Base-by-base conservation (phyloP, 2,329 filamentous ascomycete genomes). In the Pyrenochaeta sp. region DNA sequence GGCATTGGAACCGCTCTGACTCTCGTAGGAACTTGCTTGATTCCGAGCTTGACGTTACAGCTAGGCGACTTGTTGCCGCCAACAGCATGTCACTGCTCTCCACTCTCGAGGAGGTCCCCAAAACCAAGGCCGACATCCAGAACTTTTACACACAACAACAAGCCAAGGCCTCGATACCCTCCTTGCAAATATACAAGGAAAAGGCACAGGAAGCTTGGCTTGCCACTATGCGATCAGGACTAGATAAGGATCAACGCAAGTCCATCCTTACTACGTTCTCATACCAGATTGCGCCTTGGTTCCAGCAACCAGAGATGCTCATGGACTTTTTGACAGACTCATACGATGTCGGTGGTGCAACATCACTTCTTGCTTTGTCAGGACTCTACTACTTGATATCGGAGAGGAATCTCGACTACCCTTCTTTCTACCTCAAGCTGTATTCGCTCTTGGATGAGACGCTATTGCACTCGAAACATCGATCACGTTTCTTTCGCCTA, bases 291-390 rank as follows among this genome's bases (percentile, higher is more conserved):
- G 88, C 89, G 17, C 92, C 93, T 1, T 96, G 90, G 89, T 96
- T 97, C 72, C 81, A 79, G 34, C 89, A 90, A 50, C 88, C 91
- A 1, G 93, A 97, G 65, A 80, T 96, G 27, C 81, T 99, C 22
- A 91, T 96, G 80, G 94, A 99, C 74, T 99, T 97, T 71, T 76
- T 99, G 41, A 96, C 91, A n/a, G 90, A 94, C 73, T 95, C 87
- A 20, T 97, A 96, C 75, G 82, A 96, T 61, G 77, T 86, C 6
- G 91, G 93, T 37, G 94, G 94, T 30, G 88, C 90, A 10, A 90
- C 86, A 34, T 93, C 94, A 4, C 79, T 99, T 4, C 81, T 96
- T 14, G 91, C 95, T 2, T 79, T 99, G 1, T 95, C 90, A 1
- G 94, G 94, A 37, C 86, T 99, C 31, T 99, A 96, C 75, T 94